Conservation (phyloP, 768 basidiomycete genomes). For the Suillus brevipes region DNA sequence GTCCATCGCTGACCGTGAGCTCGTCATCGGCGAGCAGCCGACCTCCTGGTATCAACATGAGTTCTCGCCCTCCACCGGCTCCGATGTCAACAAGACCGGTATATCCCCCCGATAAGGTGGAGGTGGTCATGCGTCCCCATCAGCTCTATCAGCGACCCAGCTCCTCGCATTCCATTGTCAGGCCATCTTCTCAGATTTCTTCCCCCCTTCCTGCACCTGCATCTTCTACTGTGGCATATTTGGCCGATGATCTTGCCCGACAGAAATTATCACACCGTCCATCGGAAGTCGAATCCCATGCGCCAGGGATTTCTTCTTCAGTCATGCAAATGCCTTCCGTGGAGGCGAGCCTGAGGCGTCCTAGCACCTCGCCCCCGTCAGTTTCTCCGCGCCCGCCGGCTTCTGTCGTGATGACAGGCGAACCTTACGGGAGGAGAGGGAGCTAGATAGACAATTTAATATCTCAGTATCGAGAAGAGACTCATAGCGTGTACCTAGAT, state of each 20-base stretch:
- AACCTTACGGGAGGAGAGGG: no score
- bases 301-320: conserved; percentile 36
- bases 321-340: conserved; percentile 33
- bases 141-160: conserved; percentile 1
- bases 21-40: neutral
- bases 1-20: conserved; percentile 7
- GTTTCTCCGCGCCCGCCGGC: conserved; percentile 22
- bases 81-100: conserved; percentile 1
- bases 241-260: conserved; percentile 40
- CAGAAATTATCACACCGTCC: conserved; percentile 34
- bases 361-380: conserved; percentile 14
- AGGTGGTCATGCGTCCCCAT: conserved; percentile 6
- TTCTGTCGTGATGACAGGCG: neutral
- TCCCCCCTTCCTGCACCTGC: neutral
- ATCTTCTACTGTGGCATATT: conserved; percentile 25
- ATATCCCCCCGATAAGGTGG: neutral
- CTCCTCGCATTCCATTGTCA: conserved; percentile 4
- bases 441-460: no score
- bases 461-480: no score
- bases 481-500: no score
- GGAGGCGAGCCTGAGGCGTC: conserved; percentile 15
- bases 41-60: conserved; percentile 15
- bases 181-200: neutral
- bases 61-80: conserved; percentile 15
- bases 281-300: conserved; percentile 6